Percentiles rank a stretch among this genome's conserved stretches.
These are phyloP conservation scores for Saturnispora besseyi DNA, from an alignment of 805 yeast species.

Conservation along the genomic window DNA sequence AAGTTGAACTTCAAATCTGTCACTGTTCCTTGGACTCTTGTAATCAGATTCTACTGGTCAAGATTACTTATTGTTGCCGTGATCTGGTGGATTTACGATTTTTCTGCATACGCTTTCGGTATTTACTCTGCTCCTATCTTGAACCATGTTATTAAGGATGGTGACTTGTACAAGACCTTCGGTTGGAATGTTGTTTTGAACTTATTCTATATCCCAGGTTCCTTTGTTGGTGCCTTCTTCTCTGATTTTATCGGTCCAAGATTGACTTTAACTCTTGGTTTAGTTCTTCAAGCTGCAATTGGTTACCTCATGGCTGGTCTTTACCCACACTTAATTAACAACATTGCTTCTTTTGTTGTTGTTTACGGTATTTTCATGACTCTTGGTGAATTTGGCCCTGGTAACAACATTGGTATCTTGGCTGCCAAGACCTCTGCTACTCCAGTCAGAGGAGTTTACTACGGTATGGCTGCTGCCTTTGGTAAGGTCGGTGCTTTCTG, in stretches of 20 bases:
- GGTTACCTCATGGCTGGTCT: constrained; percentile 80
- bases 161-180: constrained; percentile 60
- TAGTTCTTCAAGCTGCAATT: constrained; percentile 60
- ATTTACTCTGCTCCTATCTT: constrained; percentile 71
- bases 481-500: constrained; percentile 92
- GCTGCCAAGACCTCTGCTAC: constrained; percentile 84
- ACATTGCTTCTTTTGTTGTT: constrained; percentile 73
- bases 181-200: constrained; percentile 92
- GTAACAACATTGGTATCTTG: constrained; percentile 81
- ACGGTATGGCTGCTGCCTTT: constrained; percentile 83
- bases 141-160: constrained; percentile 45
- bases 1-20: constrained; percentile 61
- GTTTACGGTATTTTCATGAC: constrained; percentile 83
- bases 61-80: constrained; percentile 60
- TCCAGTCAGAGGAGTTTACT: constrained; percentile 82
- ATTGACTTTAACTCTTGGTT: constrained; percentile 62
- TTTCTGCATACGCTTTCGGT: constrained; percentile 81
- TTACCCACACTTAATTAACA: constrained; percentile 43
- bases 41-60: constrained; percentile 77
- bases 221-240: constrained; percentile 73
- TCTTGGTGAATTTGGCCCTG: constrained; percentile 91
- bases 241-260: constrained; percentile 94
- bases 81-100: constrained; percentile 90
- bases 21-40: constrained; percentile 55
- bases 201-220: constrained; percentile 84